Evolutionary conservation across 75 land plant genomes (phyloP), one percentile per base, ranked within the genome.

Genomic region (Adiantum capillusveneris): DNA sequence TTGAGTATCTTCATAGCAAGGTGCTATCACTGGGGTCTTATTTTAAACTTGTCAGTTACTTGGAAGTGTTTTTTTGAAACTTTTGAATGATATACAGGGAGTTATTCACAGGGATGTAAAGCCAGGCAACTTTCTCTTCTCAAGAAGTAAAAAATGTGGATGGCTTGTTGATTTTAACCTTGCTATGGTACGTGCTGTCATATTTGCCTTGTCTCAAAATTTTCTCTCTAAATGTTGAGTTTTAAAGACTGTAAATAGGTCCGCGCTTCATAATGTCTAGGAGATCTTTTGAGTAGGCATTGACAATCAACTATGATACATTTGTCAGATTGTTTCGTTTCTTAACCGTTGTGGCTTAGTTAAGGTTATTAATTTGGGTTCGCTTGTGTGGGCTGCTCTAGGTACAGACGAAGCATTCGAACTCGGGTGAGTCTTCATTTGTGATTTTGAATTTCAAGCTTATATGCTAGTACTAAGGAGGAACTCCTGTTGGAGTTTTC

Each of bases 101-200:
- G 60, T 94, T 21, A 76, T 86, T 13, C 98, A 89, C 42, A 81
- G 90, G 56, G 98, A 94, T 69, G 80, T 94, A 12, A 94, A 94
- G 56, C 98, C 98, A 57, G 98, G 98, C 5, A 94, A 94, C 54
- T 94, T 94, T 28, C 86, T 94, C 11, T 94, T 86, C 52, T 94
- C 96, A 52, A 73, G 90, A 6, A 70, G 59, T 58, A 59, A 50
- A 34, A 71, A 64, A 31, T 75, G 65, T 49, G 98, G 96, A 22
- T 89, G 77, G 45, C 79, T 94, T 21, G 88, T 94, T 29, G 98
- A 94, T 73, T 94, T 94, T 70, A 89, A 94, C 58, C 80, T 94
- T 50, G 98, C 91, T 20, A 19, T 58, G 83, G 98, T 94, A 50
- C 56, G 97, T n/a, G n/a, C n/a, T n/a, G n/a, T n/a, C n/a, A n/a